Evolutionary conservation across 176 grass and related monocot species (phyloP), one percentile per base, ranked within the genome.

Genomic region (Carex parvula): DNA sequence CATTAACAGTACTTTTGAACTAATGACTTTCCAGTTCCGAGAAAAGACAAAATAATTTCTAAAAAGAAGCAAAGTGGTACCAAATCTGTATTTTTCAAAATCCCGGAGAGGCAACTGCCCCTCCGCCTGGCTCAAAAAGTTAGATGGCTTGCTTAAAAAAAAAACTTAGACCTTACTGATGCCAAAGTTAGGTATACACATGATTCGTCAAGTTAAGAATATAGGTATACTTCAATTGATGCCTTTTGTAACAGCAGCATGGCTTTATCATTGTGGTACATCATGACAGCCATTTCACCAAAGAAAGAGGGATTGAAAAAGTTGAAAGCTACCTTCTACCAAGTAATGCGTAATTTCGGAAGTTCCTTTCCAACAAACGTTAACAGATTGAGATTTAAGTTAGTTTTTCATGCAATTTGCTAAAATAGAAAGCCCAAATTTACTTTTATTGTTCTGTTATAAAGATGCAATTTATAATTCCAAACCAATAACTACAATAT

Each of bases 261-360:
- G 18, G 20, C 59, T 61, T 62, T 62, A 62, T 62, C 60, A 62
- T 62, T 48, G 46, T 48, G 11, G 8, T 11, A 50, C 20, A 24
- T 62, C 60, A 26, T 62, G 8, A 56, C 54, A 53, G 21, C 3
- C 70, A 50, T 13, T 74, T 73, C 41, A 52, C 20, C 70, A 74
- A 55, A 10, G 57, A 54, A 33, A 56, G 1, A 2, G 12, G 39
- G 73, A 55, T 33, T 57, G 24, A 57, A 35, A 57, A 57, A 78
- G 50, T 78, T 78, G 73, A 78, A 78, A 78, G 73, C 73, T 57
- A 30, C 22, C 6, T n/a, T 77, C 42, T 1, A 55, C 73, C 72
- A 76, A 32, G 22, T 17, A 56, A 78, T 52, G 26, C 73, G 1
- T 33, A 14, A 13, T 74, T 22, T 57, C 0, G 14, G 22, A 8